These are phyloP conservation scores for Psilocybe cyanescens DNA, from an alignment of 768 basidiomycete genomes.

Conservation along the genomic window DNA sequence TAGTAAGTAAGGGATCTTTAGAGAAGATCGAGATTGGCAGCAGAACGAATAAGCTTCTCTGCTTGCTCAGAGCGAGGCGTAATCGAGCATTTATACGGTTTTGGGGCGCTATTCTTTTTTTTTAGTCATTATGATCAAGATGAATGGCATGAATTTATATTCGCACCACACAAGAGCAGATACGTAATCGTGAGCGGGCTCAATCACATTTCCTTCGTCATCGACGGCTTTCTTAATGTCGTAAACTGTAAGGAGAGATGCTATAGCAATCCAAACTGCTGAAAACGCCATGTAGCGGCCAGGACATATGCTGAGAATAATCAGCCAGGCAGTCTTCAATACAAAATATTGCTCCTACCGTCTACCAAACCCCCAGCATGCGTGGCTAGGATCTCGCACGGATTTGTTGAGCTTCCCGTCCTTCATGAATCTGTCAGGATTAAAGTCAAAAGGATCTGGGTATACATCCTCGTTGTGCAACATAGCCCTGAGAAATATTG, in stretches of 20 bases:
- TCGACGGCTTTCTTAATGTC: slow-evolving; percentile 26
- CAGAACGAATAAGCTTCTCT: background rate
- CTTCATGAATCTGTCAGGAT: slow-evolving; percentile 41
- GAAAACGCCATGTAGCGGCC: slow-evolving; percentile 29
- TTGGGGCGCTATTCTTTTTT: background rate
- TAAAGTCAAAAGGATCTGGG: slow-evolving; percentile 42
- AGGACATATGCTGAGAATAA: slow-evolving; percentile 23
- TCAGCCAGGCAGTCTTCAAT: background rate
- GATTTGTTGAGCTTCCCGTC: slow-evolving; percentile 28
- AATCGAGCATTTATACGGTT: background rate
- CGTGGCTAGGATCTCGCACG: slow-evolving; percentile 27
- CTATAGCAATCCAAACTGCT: slow-evolving; percentile 28
- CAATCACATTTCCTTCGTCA: slow-evolving; percentile 19
- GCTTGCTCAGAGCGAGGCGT: background rate
- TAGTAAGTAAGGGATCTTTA: too few relatives aligned
- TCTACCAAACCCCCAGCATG: slow-evolving; percentile 38
- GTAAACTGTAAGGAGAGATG: slow-evolving; percentile 24
- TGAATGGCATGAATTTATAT: background rate
- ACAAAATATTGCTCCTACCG: slow-evolving; percentile 15
- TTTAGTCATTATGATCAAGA: background rate
- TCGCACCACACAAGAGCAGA: slow-evolving; percentile 23
- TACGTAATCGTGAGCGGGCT: slow-evolving; percentile 17
- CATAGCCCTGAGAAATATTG: slow-evolving; percentile 33
- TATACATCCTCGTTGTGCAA: slow-evolving; percentile 40
- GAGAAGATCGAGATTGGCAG: too few relatives aligned